Conservation (phyloP, 169 alveolate genomes). For the Plasmodium relictum region DNA sequence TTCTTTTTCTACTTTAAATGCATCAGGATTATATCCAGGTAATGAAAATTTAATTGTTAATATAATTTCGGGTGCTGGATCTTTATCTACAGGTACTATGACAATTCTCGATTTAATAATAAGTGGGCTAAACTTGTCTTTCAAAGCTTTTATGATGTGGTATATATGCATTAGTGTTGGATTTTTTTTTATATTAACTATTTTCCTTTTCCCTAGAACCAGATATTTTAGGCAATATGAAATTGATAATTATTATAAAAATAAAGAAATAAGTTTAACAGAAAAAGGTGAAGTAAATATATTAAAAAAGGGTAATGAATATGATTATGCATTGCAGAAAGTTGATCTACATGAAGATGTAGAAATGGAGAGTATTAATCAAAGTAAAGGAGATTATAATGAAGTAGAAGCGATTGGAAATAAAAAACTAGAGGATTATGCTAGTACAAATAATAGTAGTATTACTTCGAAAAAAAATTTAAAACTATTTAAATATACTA, state of each 20-base stretch:
- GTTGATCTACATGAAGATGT: not conserved
- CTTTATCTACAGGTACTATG: constrained; percentile 77
- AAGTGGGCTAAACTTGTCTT: constrained; percentile 11
- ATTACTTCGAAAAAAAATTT: not conserved
- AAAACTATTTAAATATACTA: constrained; percentile 14
- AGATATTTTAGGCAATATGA: constrained; percentile 80
- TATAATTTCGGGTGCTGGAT: constrained; percentile 78
- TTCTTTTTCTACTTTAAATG: constrained; percentile 76
- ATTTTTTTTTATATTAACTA: constrained; percentile 31
- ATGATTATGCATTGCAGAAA: not conserved
- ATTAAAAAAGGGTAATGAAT: not conserved
- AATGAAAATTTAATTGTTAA: constrained; percentile 78
- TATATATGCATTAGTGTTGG: constrained; percentile 64
- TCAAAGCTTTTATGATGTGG: constrained; percentile 65
- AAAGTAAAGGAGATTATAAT: not conserved
- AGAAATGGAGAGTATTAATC: not conserved
- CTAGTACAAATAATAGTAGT: constrained; percentile 24
- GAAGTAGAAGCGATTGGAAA: constrained; percentile 3
- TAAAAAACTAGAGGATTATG: not conserved
- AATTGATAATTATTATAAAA: constrained; percentile 72
- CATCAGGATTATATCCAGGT: constrained; percentile 80
- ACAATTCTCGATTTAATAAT: constrained; percentile 67
- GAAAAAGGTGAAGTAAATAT: not conserved
- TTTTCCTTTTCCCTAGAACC: constrained; percentile 66
- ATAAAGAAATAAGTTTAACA: constrained; percentile 5